Conservation (phyloP, 768 basidiomycete genomes). For the Naganishia kalamii region DNA sequence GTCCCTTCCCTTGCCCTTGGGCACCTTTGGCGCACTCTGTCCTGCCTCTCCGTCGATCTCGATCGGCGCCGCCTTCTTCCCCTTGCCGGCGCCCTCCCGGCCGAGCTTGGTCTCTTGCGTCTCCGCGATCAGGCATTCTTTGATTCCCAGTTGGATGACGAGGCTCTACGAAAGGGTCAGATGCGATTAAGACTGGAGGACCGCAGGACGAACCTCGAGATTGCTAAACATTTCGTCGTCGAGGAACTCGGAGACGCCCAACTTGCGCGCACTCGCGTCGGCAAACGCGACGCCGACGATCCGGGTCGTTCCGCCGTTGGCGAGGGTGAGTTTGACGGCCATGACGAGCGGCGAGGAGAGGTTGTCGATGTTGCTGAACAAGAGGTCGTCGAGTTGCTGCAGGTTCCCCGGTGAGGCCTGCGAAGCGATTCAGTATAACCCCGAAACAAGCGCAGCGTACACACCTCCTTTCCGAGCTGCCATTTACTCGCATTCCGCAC, state of each 20-base stretch:
- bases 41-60: slow-evolving; percentile 35
- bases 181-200: neutral
- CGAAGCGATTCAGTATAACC: neutral
- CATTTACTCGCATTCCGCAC: slow-evolving; percentile 70
- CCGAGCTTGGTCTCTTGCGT: slow-evolving; percentile 14
- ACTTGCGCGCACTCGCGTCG: slow-evolving; percentile 73
- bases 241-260: slow-evolving; percentile 84
- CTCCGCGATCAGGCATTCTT: slow-evolving; percentile 71
- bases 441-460: slow-evolving; percentile 23
- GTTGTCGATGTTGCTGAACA: slow-evolving; percentile 75
- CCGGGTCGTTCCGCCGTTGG: slow-evolving; percentile 56
- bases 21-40: slow-evolving; percentile 23
- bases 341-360: slow-evolving; percentile 79
- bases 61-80: slow-evolving; percentile 14
- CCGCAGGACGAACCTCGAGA: slow-evolving; percentile 60
- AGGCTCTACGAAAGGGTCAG: slow-evolving; percentile 61
- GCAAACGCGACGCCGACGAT: slow-evolving; percentile 83
- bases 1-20: slow-evolving; percentile 31
- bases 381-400: slow-evolving; percentile 65
- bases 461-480: slow-evolving; percentile 70
- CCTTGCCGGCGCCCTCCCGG: neutral
- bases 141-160: slow-evolving; percentile 92
- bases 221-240: slow-evolving; percentile 96
- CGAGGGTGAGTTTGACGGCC: slow-evolving; percentile 64
- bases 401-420: slow-evolving; percentile 71